Percentiles rank a stretch among this genome's conserved stretches.
Evolutionary conservation across 129 eudicot species (phyloP).

Genomic region (Pittosporum tobira): DNA sequence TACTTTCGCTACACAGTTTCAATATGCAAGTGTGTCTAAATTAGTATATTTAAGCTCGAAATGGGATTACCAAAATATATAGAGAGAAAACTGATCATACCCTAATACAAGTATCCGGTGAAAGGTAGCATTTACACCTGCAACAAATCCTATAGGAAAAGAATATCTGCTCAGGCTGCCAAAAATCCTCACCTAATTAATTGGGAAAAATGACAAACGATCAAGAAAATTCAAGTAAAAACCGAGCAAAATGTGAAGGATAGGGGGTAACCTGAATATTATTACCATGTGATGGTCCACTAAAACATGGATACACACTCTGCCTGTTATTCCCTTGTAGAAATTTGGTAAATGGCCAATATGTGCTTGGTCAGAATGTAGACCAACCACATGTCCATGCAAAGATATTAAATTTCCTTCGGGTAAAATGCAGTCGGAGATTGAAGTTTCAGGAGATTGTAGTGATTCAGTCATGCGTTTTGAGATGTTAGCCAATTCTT

Average conservation of each 20-base stretch:
- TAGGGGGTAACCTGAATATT: slow-evolving; percentile 10
- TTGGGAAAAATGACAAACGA: slow-evolving; percentile 7
- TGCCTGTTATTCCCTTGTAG: slow-evolving; percentile 18
- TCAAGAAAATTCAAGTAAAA: background rate
- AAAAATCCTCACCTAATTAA: slow-evolving; percentile 55
- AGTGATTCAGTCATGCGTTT: slow-evolving; percentile 18
- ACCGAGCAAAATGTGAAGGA: background rate
- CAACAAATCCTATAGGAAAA: slow-evolving; percentile 69
- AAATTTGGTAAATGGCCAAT: slow-evolving; percentile 12
- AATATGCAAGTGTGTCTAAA: background rate
- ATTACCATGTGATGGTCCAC: slow-evolving; percentile 47
- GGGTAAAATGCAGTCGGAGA: slow-evolving; percentile 31
- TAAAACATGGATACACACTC: slow-evolving; percentile 57
- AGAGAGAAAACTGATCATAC: slow-evolving; percentile 32
- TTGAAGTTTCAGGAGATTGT: slow-evolving; percentile 16
- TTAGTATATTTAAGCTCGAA: background rate
- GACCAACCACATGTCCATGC: slow-evolving; percentile 55
- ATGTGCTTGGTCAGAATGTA: slow-evolving; percentile 30
- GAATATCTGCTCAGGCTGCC: slow-evolving; percentile 34
- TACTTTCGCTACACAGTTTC: too few relatives aligned
- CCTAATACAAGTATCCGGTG: slow-evolving; percentile 48
- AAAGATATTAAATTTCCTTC: slow-evolving; percentile 49
- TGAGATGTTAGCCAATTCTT: slow-evolving; percentile 18
- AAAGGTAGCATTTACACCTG: slow-evolving; percentile 58
- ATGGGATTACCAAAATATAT: background rate